Conservation (phyloP, 768 basidiomycete species). For the Myochromella boudieri region DNA sequence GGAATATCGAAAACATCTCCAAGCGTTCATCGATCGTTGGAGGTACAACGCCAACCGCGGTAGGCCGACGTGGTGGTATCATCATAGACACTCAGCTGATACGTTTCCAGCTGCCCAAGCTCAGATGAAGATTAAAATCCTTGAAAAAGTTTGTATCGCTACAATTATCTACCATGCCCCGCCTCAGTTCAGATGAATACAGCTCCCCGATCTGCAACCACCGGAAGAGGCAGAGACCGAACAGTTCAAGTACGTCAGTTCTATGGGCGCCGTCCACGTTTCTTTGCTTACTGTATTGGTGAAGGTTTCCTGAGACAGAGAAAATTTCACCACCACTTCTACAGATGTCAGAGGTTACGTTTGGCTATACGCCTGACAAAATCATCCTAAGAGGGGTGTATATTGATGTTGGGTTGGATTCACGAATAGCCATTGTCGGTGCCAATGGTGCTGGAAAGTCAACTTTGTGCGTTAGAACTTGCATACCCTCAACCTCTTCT, state of each 20-base stretch:
- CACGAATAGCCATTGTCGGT: constrained; percentile 92
- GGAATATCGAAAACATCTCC: constrained; percentile 91
- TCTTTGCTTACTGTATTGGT: background rate
- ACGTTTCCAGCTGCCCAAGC: constrained; percentile 77
- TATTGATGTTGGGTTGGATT: constrained; percentile 93
- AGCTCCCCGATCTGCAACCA: constrained; percentile 91
- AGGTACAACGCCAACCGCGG: constrained; percentile 95
- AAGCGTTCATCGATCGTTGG: constrained; percentile 99
- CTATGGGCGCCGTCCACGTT: background rate
- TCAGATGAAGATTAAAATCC: constrained; percentile 69
- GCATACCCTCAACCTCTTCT: background rate
- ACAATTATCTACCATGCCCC: background rate
- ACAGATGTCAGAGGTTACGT: constrained; percentile 88
- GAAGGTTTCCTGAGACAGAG: constrained; percentile 91
- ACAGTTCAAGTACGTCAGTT: constrained; percentile 69
- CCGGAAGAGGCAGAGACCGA: constrained; percentile 93
- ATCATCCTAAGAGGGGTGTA: constrained; percentile 76
- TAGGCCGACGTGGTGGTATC: constrained; percentile 24
- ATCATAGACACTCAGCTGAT: background rate
- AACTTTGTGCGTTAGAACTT: constrained; percentile 60
- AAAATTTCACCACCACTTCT: constrained; percentile 96
- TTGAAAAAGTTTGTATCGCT: constrained; percentile 61
- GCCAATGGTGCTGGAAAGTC: constrained; percentile 97
- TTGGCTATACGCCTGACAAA: constrained; percentile 82
- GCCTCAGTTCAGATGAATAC: background rate